These are phyloP conservation scores for Kwoniella sp. DNA, from an alignment of 768 basidiomycete species.

Conservation along the genomic window DNA sequence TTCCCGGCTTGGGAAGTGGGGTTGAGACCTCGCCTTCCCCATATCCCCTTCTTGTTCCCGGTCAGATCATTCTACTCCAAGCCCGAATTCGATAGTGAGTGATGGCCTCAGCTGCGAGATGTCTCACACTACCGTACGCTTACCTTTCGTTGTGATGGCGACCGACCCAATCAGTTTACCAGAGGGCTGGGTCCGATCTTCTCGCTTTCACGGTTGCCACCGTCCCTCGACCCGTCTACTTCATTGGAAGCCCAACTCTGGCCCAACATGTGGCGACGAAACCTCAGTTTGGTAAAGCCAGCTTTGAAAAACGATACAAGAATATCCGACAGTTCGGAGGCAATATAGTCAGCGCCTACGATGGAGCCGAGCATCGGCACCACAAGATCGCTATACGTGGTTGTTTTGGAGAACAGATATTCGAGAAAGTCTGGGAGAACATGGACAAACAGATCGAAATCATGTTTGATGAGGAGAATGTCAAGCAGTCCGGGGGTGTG, in stretches of 20 bases:
- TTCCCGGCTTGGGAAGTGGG: constrained; percentile 36
- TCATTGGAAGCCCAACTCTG: constrained; percentile 22
- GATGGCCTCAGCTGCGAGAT: neutral
- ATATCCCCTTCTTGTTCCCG: constrained; percentile 36
- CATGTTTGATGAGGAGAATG: constrained; percentile 25
- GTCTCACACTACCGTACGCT: no score
- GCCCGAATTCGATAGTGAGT: constrained; percentile 12
- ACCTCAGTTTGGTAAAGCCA: constrained; percentile 26
- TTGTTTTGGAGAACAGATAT: constrained; percentile 36
- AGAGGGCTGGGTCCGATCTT: constrained; percentile 30
- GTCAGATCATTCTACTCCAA: constrained; percentile 14
- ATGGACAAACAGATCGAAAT: constrained; percentile 11
- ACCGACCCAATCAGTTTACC: constrained; percentile 23
- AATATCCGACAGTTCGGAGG: constrained; percentile 31
- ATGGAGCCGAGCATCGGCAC: constrained; percentile 29
- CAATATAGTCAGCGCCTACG: constrained; percentile 24
- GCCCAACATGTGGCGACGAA: constrained; percentile 18
- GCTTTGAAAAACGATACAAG: constrained; percentile 18
- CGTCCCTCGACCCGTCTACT: constrained; percentile 22
- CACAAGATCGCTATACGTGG: constrained; percentile 32
- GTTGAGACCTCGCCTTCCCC: constrained; percentile 25
- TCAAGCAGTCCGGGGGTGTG: constrained; percentile 24
- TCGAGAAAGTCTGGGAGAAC: constrained; percentile 29
- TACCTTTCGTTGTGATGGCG: no score
- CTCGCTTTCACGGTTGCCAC: constrained; percentile 30